These are phyloP conservation scores for Beauveria pseudobassiana DNA, from an alignment of 2,329 filamentous ascomycete species.

Conservation along the genomic window DNA sequence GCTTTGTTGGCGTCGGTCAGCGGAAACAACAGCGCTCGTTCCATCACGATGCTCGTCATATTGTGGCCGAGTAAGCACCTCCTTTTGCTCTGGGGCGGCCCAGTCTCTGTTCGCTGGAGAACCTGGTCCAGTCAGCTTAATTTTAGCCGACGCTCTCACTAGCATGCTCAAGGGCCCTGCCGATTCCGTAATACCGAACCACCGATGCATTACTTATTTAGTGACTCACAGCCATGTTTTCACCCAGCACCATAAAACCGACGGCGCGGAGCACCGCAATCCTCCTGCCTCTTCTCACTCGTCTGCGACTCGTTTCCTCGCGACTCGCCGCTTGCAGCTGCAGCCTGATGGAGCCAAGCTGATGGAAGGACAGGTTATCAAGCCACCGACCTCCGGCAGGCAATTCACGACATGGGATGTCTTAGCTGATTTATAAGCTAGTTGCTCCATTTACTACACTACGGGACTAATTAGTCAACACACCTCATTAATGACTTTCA, in stretches of 20 bases:
- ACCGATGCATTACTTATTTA: background rate
- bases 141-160: background rate
- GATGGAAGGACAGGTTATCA: background rate
- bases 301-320: background rate
- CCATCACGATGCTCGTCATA: background rate
- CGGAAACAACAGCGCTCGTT: background rate
- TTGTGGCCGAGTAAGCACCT: background rate
- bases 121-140: background rate
- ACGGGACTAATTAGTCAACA: background rate
- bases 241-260: background rate
- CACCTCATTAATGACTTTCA: background rate
- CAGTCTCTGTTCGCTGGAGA: background rate
- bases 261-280: background rate
- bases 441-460: no score
- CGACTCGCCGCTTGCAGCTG: background rate
- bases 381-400: slow-evolving; percentile 4
- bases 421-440: background rate
- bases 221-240: background rate
- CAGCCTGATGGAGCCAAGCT: background rate
- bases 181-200: background rate
- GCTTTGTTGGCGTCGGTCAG: background rate
- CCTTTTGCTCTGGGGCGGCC: background rate
- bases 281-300: background rate
- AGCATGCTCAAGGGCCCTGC: background rate
- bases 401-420: background rate